Conservation (phyloP, 1,139 yeast genomes). For the Hanseniaspora uvarum region DNA sequence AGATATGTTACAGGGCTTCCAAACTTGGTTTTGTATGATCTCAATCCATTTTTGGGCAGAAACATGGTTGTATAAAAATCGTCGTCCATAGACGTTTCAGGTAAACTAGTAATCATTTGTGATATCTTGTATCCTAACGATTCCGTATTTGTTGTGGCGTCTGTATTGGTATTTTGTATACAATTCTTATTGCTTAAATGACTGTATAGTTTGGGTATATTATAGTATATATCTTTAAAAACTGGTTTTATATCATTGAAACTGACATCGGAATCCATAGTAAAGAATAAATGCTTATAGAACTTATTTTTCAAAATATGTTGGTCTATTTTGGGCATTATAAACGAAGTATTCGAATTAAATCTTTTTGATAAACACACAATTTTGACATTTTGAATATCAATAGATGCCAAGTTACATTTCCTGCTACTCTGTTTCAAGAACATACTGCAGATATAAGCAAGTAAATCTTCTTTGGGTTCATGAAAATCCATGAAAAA, state of each 20-base stretch:
- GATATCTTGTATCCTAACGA: slow-evolving; percentile 5
- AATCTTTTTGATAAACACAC: not conserved
- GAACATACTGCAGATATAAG: not conserved
- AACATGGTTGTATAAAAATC: slow-evolving; percentile 3
- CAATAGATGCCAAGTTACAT: not conserved
- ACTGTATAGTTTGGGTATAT: slow-evolving; percentile 4
- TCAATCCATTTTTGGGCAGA: not conserved
- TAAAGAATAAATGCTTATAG: slow-evolving; percentile 12
- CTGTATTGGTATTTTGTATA: not conserved
- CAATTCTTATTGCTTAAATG: not conserved
- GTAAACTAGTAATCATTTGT: slow-evolving; percentile 7
- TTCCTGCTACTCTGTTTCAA: not conserved
- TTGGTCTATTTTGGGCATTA: slow-evolving; percentile 1
- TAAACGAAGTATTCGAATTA: not conserved
- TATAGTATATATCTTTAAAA: slow-evolving; percentile 3
- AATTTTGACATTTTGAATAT: not conserved
- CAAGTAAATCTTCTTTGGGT: not conserved
- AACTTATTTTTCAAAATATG: slow-evolving; percentile 13
- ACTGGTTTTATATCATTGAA: slow-evolving; percentile 11
- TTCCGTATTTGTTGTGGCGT: not conserved
- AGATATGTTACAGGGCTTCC: slow-evolving; percentile 33
- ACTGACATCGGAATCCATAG: slow-evolving; percentile 15
- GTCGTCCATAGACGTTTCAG: not conserved
- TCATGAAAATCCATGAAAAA: too few relatives aligned
- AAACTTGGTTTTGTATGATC: not conserved